These are phyloP conservation scores for Solanum tacnaense DNA, from an alignment of 257 asterid species.

Conservation along the genomic window DNA sequence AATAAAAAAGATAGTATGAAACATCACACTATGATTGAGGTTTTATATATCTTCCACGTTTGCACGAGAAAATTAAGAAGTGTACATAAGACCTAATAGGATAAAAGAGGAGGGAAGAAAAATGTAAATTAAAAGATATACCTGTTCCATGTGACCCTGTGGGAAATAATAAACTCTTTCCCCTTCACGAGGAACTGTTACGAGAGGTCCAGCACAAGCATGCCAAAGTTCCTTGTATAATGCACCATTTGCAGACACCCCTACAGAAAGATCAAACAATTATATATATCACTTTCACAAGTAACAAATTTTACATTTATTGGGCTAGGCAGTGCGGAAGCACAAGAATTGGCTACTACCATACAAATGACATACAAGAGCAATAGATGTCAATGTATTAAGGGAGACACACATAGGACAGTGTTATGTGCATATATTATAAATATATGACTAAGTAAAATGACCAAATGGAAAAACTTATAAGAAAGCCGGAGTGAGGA, in stretches of 20 bases:
- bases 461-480: neutral
- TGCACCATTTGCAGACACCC: constrained; percentile 40
- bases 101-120: neutral
- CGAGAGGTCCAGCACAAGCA: constrained; percentile 99
- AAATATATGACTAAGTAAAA: neutral
- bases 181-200: constrained; percentile 74
- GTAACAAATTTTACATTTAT: neutral
- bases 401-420: neutral
- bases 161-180: constrained; percentile 91
- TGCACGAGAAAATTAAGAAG: neutral
- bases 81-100: neutral
- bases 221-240: constrained; percentile 86
- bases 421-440: neutral
- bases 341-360: neutral
- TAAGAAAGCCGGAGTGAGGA: neutral
- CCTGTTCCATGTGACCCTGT: constrained; percentile 99
- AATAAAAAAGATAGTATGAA: neutral
- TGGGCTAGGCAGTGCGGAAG: neutral
- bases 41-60: neutral
- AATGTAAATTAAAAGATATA: constrained; percentile 8
- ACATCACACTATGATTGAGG: neutral
- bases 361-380: neutral
- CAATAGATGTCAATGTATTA: neutral
- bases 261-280: constrained; percentile 25
- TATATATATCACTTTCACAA: neutral